phyloP scores from a whole-genome alignment of 192 early-diverging fungal genomes.

The Endogone sp. region DNA sequence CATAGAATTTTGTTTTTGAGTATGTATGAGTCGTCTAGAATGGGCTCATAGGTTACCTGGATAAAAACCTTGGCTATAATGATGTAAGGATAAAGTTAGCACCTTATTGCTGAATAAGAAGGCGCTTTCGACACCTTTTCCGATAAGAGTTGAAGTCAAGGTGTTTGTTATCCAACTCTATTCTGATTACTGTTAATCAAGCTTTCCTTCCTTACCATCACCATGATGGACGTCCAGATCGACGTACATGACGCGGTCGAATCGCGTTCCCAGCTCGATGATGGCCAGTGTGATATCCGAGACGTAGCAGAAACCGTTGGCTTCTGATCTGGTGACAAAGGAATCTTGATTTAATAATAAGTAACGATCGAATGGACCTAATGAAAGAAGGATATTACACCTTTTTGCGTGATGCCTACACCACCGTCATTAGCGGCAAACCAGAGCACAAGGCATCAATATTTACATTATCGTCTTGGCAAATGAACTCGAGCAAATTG shows the following conservation, averaged over 20 bases:
- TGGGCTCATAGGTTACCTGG: slow-evolving; percentile 40
- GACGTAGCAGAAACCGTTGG: slow-evolving; percentile 91
- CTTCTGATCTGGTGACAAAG: slow-evolving; percentile 56
- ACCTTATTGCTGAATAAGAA: slow-evolving; percentile 81
- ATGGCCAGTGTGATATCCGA: slow-evolving; percentile 89
- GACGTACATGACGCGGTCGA: slow-evolving; percentile 76
- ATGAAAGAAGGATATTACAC: too few species aligned
- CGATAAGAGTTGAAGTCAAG: neutral
- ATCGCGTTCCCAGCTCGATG: slow-evolving; percentile 63
- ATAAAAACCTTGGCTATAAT: slow-evolving; percentile 76
- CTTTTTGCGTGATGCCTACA: slow-evolving; percentile 39
- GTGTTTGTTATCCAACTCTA: too few species aligned
- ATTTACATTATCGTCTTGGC: too few species aligned
- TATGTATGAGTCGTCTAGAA: neutral
- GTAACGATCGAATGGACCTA: too few species aligned
- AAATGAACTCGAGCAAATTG: neutral
- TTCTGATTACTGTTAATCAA: too few species aligned
- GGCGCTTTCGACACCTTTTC: slow-evolving; percentile 79
- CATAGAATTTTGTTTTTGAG: neutral
- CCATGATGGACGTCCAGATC: slow-evolving; percentile 92
- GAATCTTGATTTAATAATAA: too few species aligned
- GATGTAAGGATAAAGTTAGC: slow-evolving; percentile 85
- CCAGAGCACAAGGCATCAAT: too few species aligned
- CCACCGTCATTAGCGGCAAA: too few species aligned
- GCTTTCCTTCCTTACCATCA: too few species aligned